These are phyloP conservation scores for Dryas integrifolia DNA, from an alignment of 331 rosid genomes.

Conservation along the genomic window DNA sequence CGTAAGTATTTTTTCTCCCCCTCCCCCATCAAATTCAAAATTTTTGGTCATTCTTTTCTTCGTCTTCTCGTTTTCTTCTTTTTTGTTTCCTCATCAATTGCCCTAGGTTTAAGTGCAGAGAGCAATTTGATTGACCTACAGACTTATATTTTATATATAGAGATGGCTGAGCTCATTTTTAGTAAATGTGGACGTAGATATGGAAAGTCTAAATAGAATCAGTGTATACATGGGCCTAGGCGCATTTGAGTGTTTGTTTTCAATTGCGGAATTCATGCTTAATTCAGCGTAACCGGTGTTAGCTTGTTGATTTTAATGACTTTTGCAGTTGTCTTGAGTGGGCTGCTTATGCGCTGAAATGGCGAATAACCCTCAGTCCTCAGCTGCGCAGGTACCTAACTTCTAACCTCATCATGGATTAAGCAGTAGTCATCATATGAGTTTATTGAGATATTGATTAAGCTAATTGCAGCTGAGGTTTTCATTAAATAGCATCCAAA, in stretches of 20 bases:
- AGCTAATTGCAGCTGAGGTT: too few species aligned
- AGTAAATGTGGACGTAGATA: neutral
- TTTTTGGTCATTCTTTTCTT: neutral
- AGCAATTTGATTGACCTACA: neutral
- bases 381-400: conserved; percentile 64
- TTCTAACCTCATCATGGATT: neutral
- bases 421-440: neutral
- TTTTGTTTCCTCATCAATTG: neutral
- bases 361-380: conserved; percentile 72
- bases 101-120: neutral
- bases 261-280: neutral
- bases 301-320: neutral
- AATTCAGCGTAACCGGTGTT: neutral
- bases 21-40: neutral
- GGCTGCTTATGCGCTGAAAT: conserved; percentile 45
- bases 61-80: neutral
- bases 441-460: neutral
- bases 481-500: too few species aligned
- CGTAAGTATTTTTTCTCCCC: neutral
- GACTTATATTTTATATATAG: neutral
- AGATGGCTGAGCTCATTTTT: neutral
- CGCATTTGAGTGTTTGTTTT: neutral
- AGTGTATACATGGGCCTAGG: neutral
- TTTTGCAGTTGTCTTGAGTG: conserved; percentile 26
- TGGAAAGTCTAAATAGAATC: neutral